These are phyloP conservation scores for Biscogniauxia mediterranea DNA, from an alignment of 2,329 filamentous ascomycete genomes.

Conservation along the genomic window DNA sequence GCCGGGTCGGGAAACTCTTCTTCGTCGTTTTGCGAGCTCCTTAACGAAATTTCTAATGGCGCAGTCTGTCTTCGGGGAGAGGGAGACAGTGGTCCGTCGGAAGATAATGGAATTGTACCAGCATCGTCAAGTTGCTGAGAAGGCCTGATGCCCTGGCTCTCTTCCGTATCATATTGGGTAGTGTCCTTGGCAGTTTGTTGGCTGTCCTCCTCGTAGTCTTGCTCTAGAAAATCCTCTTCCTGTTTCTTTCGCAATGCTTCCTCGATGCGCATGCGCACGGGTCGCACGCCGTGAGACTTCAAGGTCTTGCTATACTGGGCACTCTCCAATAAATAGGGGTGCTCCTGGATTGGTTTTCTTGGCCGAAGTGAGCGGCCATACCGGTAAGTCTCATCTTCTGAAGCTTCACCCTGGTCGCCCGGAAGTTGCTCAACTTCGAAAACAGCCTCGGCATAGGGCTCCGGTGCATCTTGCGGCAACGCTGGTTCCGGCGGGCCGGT, in stretches of 20 bases:
- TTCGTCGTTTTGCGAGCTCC: constrained; percentile 31
- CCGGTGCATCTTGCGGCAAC: constrained; percentile 4
- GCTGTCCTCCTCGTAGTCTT: constrained; percentile 52
- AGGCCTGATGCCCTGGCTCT: constrained; percentile 33
- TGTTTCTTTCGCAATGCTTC: constrained; percentile 31
- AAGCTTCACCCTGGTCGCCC: constrained; percentile 10
- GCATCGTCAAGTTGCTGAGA: constrained; percentile 15
- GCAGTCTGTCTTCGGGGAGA: constrained; percentile 7
- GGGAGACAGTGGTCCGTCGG: constrained; percentile 15
- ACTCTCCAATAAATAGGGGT: constrained; percentile 57
- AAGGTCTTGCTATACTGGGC: constrained; percentile 52
- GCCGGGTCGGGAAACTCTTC: constrained; percentile 32
- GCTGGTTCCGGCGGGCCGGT: constrained; percentile 5
- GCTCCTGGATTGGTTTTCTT: constrained; percentile 60
- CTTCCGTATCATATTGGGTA: constrained; percentile 32
- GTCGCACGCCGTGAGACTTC: constrained; percentile 54
- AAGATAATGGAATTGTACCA: constrained; percentile 20
- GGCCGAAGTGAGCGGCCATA: constrained; percentile 51
- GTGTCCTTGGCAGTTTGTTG: constrained; percentile 38
- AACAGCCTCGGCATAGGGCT: constrained; percentile 6
- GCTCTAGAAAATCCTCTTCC: constrained; percentile 47
- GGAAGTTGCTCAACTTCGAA: constrained; percentile 13
- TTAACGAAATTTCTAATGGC: constrained; percentile 7
- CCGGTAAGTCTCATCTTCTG: constrained; percentile 8
- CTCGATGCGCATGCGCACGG: constrained; percentile 43